phyloP scores from a whole-genome alignment of 164 flowering plant species.

The grape (Vitis vinifera) region ASM3070453v1 NC_081808.1:3115001-3115500 shows the following conservation, averaged over 20 bases:
- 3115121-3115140: slow-evolving; percentile 15
- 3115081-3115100: slow-evolving; percentile 94
- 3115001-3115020: slow-evolving; percentile 92
- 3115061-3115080: slow-evolving; percentile 88
- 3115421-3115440: slow-evolving; percentile 31
- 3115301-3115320: slow-evolving; percentile 40
- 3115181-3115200: slow-evolving; percentile 38
- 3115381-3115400: slow-evolving; percentile 23
- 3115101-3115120: slow-evolving; percentile 46
- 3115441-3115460: slow-evolving; percentile 28
- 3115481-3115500: slow-evolving; percentile 25
- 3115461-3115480: slow-evolving; percentile 25
- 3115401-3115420: slow-evolving; percentile 21
- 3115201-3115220: slow-evolving; percentile 37
- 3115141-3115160: slow-evolving; percentile 27
- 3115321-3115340: slow-evolving; percentile 25
- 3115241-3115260: slow-evolving; percentile 24
- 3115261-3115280: slow-evolving; percentile 32
- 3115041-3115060: slow-evolving; percentile 96
- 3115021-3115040: slow-evolving; percentile 63
- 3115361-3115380: slow-evolving; percentile 18
- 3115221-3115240: slow-evolving; percentile 26
- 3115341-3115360: slow-evolving; percentile 24
- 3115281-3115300: slow-evolving; percentile 29
- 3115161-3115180: slow-evolving; percentile 21